phyloP scores from a whole-genome alignment of 495 filamentous ascomycete genomes.

The Podospora anserina region DNA sequence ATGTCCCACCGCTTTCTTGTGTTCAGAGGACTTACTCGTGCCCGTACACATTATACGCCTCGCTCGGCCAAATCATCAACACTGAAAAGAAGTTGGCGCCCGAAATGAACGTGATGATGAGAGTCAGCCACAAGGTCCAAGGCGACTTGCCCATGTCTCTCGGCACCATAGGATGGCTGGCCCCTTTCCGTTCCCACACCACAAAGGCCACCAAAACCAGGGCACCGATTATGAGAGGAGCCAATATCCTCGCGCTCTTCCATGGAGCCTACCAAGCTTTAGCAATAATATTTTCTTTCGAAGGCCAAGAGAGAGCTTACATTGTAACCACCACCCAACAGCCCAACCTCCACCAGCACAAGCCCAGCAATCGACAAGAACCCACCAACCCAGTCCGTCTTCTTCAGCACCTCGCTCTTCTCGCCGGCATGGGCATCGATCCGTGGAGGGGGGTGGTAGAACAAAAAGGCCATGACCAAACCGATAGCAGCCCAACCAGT shows the following conservation, averaged over 20 bases:
- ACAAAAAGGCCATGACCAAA: constrained; percentile 56
- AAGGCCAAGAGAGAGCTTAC: constrained; percentile 13
- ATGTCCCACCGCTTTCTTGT: no score
- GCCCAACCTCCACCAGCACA: constrained; percentile 61
- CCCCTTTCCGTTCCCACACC: constrained; percentile 60
- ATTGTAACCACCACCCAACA: constrained; percentile 68
- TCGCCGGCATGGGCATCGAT: constrained; percentile 51
- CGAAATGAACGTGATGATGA: constrained; percentile 70
- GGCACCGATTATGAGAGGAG: constrained; percentile 59
- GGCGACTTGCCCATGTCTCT: constrained; percentile 59
- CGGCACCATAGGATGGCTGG: constrained; percentile 66
- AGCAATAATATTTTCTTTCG: constrained; percentile 3
- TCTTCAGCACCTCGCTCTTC: constrained; percentile 49
- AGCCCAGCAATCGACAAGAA: constrained; percentile 63
- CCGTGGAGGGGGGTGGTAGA: constrained; percentile 65
- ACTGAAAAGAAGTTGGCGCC: constrained; percentile 76
- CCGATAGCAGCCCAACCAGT: constrained; percentile 61
- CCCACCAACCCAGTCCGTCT: constrained; percentile 66
- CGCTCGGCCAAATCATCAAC: constrained; percentile 69
- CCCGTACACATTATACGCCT: constrained; percentile 72
- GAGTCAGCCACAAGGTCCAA: constrained; percentile 58
- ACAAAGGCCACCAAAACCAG: constrained; percentile 55
- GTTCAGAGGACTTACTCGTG: constrained; percentile 46
- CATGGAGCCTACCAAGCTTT: constrained; percentile 30
- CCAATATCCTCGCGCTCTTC: constrained; percentile 39